These are phyloP conservation scores for Cornus suecica DNA, from an alignment of 148 eudicot genomes.

Conservation along the genomic window DNA sequence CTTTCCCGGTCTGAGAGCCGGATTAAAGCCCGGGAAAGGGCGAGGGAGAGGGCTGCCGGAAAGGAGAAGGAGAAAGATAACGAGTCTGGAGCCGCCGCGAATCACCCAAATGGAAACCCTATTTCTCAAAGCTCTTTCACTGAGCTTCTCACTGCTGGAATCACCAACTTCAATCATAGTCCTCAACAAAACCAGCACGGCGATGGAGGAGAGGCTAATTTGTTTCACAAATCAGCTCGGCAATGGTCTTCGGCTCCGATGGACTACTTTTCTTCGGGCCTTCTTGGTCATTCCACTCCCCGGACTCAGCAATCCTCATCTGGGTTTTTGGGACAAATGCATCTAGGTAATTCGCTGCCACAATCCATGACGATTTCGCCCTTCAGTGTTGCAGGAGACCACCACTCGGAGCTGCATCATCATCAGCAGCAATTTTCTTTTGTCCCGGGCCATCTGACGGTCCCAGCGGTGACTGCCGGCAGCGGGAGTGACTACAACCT, in stretches of 20 bases:
- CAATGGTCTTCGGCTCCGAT: slow-evolving; percentile 46
- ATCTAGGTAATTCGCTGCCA: slow-evolving; percentile 28
- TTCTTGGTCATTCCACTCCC: slow-evolving; percentile 20
- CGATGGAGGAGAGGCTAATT: slow-evolving; percentile 12
- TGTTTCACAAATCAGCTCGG: slow-evolving; percentile 31
- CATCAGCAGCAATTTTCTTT: slow-evolving; percentile 58
- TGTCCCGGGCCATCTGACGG: slow-evolving; percentile 36
- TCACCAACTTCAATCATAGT: slow-evolving; percentile 24
- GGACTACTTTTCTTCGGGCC: slow-evolving; percentile 52
- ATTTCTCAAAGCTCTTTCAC: slow-evolving; percentile 71
- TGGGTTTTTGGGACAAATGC: slow-evolving; percentile 27
- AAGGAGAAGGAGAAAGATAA: slow-evolving; percentile 61
- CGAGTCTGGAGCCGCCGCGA: slow-evolving; percentile 13
- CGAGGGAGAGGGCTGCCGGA: slow-evolving; percentile 61
- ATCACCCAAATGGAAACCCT: slow-evolving; percentile 23
- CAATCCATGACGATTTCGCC: slow-evolving; percentile 36
- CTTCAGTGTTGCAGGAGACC: slow-evolving; percentile 17
- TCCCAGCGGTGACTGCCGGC: slow-evolving; percentile 20
- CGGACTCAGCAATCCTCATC: slow-evolving; percentile 11
- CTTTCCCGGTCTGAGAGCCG: slow-evolving; percentile 64
- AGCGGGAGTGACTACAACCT: slow-evolving; percentile 50
- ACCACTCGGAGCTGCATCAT: slow-evolving; percentile 33
- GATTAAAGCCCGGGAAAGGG: slow-evolving; percentile 72
- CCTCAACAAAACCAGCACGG: slow-evolving; percentile 24
- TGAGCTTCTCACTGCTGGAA: slow-evolving; percentile 64